Evolutionary conservation across 139 green algal species (phyloP), one percentile per base, ranked within the genome.

Genomic region (Auxenochlorella pyrenoidosa): DNA sequence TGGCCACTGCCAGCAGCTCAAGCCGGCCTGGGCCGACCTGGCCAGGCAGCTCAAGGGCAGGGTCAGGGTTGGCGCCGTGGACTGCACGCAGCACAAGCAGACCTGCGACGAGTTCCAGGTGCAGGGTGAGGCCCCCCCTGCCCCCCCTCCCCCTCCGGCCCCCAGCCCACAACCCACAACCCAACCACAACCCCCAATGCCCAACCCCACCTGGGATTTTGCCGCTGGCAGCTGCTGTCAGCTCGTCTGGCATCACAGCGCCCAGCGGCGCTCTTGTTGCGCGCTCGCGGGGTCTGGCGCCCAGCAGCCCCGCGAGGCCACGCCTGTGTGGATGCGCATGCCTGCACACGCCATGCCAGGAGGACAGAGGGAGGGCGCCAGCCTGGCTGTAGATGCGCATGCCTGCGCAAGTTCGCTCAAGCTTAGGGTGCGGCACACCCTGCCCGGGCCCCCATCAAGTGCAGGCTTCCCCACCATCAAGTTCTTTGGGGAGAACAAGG

Each of bases 381-480:
- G 47, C 47, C 47, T 10, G n/a, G n/a, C n/a, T n/a, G n/a, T n/a
- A n/a, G n/a, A n/a, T n/a, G n/a, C n/a, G n/a, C n/a, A n/a, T n/a
- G n/a, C n/a, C n/a, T n/a, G n/a, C n/a, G n/a, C n/a, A n/a, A n/a
- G n/a, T n/a, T n/a, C n/a, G n/a, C n/a, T 54, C 47, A 54, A 54
- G 47, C 47, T 54, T 54, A 18, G 8, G n/a, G 22, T 72, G 59
- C 24, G 8, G 13, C 59, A 68, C 16, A n/a, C 71, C 1, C 21
- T n/a, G 5, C 16, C 18, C 16, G 16, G 13, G 36, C 0, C 32
- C 51, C 40, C 47, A 28, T 51, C 54, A 2, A 4, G 36, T n/a
- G 44, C 93, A 86, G 96, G 96, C 40, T 99, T 97, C 91, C 97
- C 96, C 66, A 99, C 96, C 65, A 93, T 99, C 87, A 97, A 98